Base-by-base conservation (phyloP, 306 rosid genomes). In the Trifolium subterraneum region DNA sequence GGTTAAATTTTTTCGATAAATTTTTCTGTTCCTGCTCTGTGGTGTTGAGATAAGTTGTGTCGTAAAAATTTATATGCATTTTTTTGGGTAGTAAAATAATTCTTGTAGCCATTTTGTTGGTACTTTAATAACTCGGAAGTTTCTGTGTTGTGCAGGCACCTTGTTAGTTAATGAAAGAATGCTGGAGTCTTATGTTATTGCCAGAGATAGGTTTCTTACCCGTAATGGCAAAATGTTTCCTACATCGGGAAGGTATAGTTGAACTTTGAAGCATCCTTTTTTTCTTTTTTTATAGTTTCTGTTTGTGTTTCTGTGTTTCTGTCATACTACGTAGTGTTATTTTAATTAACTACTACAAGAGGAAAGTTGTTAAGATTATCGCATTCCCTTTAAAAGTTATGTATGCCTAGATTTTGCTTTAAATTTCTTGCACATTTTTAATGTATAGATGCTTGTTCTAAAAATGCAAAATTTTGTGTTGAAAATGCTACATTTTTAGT, bases 131-230 rank as follows among this genome's bases (percentile, higher is more conserved):
- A 39, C 38, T 47, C 42, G 18, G 5, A 73, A 50, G 8, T 56
- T 74, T 60, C 29, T 33, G 71, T 75, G 72, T 45, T 52, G 29
- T 82, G 77, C 71, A 93, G 98, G 98, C 54, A 93, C 97, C 69
- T 79, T 93, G 83, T 83, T 93, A 70, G 85, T 93, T 23, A 93
- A 93, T 63, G 98, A 93, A 84, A 89, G 98, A 83, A 93, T 93
- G 98, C 82, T 93, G 75, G 98, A 93, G 84, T 86, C 98, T 70
- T 93, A 93, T 75, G 98, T 93, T 70, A 93, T 93, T 71, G 98
- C 98, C 52, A 85, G 98, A 80, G 98, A 93, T 87, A 90, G 98
- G 51, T 93, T 93, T 84, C 92, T 93, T 51, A 72, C 66, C 64
- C 91, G 92, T 78, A 73, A 79, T 61, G 98, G 97, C 48, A 91